Evolutionary conservation across 108 stramenopile species (phyloP), one percentile per base, ranked within the genome.

Genomic region (Skeletonema tropicum): DNA sequence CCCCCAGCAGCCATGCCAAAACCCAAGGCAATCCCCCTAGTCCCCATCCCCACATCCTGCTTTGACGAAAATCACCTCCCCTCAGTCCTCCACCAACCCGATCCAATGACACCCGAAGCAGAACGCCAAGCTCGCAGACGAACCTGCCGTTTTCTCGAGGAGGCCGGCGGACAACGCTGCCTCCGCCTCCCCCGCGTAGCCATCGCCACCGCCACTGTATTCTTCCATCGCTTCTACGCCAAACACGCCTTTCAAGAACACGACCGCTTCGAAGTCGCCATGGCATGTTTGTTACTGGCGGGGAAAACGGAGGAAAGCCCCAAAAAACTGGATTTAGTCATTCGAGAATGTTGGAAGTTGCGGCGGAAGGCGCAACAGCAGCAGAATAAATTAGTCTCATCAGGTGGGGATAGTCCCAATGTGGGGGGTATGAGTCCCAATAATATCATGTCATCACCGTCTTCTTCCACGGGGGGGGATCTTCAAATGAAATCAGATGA

Each of bases 141-240:
- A 46, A 94, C 93, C 17, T 89, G 88, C 60, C 91, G 93, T 19
- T 94, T 94, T 77, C 83, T 94, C 42, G 93, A 94, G 74, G 93
- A 94, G 65, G 89, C 90, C 0, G 89, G 93, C 0, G 89, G 93
- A 9, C 76, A 77, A 45, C 87, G 93, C 10, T 67, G 85, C 14
- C 77, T 94, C 14, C 84, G 81, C 32, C 62, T 94, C 6, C 94
- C 94, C 7, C 92, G 93, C 14, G 86, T 90, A 14, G 90, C 93
- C 32, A 69, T 89, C 25, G 76, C 91, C 32, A 96, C 93, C 13
- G 88, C 93, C 65, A 85, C 86, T 70, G 92, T 96, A 23, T 96
- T 93, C 82, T 96, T 94, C 68, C 96, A 96, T 69, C 88, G 96
- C 10, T 96, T 96, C 66, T 96, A 90, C 64, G 90, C 92, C 42